These are phyloP conservation scores for Clathrospora elynae DNA, from an alignment of 2,329 filamentous ascomycete species.

Conservation along the genomic window DNA sequence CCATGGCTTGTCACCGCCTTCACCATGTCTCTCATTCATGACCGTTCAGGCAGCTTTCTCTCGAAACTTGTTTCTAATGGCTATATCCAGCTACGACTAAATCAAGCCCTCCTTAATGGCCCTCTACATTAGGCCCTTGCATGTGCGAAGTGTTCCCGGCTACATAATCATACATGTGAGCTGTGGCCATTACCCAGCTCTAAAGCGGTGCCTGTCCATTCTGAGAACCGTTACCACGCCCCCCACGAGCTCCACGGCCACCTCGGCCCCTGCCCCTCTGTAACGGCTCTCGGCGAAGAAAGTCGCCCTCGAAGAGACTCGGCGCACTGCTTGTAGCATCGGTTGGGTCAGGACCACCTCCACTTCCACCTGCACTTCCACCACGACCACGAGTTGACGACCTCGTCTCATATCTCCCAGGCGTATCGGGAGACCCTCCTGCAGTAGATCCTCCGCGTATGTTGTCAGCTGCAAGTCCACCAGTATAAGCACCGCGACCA, in stretches of 20 bases:
- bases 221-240: neutral
- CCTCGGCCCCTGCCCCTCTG: conserved; percentile 1
- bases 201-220: no score
- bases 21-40: neutral
- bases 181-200: no score
- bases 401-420: conserved; percentile 9
- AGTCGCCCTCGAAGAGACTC: neutral
- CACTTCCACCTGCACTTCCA: neutral
- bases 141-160: no score
- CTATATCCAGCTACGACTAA: no score
- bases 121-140: no score
- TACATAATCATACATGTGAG: no score
- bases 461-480: neutral
- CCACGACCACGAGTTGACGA: conserved; percentile 9
- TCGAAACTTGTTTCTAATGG: no score
- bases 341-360: neutral
- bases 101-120: no score
- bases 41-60: no score
- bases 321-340: neutral
- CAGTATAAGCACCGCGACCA: neutral
- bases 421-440: neutral
- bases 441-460: neutral
- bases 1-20: neutral
- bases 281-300: neutral
- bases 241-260: conserved; percentile 2